Base-by-base conservation (phyloP, 805 yeast species). In the Yamadazyma sp. region DNA sequence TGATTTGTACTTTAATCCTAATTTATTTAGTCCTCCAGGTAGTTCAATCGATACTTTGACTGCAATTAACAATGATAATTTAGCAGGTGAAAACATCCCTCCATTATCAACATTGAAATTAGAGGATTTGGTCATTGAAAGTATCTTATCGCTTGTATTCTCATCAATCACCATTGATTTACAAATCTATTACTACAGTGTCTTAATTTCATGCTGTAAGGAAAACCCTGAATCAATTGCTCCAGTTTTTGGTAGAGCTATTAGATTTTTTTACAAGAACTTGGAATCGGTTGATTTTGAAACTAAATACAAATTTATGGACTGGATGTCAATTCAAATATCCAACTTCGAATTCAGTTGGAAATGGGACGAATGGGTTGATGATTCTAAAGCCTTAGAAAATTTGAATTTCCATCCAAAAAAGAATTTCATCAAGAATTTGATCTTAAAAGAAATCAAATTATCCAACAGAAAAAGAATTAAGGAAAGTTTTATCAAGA, bases 351-450 rank as follows among this genome's bases (percentile, higher is more conserved):
- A 84, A 38, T 93, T 86, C 62, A 86, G 89, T 23, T 93, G 99
- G 99, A 87, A 88, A 54, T 93, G 98, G 98, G 78, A 76, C 44
- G 98, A 89, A 58, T 93, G 98, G 98, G 76, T 73, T 18, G 62
- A 58, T 2, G 85, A 80, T 49, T 70, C 81, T 0, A 49, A 55
- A n/a, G 57, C 55, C 30, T 70, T 66, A 30, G 59, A 65, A 6
- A 57, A 66, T 8, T 63, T 73, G 23, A 56, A 64, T 22, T 78
- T 75, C 50, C 89, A 86, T 53, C 96, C 97, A 9, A 78, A 77
- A 46, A 70, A 76, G 43, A 75, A 73, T 30, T 82, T 91, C 46
- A 78, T 91, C 40, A 77, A 73, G 47, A 88, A 88, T 59, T 69
- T 89, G 43, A 80, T 93, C 40, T 75, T 80, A 26, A 89, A 88